Evolutionary conservation across 129 eudicot species (phyloP), one percentile per base, ranked within the genome.

Genomic region (Lactuca sativa): DNA sequence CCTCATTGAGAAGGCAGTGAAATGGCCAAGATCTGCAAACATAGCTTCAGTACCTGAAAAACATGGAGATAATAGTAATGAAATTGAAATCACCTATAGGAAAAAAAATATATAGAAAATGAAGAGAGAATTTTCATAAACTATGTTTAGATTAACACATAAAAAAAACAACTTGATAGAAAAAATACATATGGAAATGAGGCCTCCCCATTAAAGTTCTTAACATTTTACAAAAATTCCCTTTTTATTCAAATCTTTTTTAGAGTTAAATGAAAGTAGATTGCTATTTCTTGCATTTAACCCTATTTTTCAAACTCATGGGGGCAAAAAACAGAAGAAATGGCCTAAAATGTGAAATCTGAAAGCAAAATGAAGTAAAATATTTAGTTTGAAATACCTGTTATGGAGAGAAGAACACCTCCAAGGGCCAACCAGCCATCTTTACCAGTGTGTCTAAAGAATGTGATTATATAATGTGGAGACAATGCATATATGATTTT

Each of bases 21-120:
- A 95, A 66, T 87, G 97, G 74, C 99, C 99, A 21, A 93, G 86
- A 82, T 93, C 98, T 3, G 97, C 98, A 82, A 89, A 93, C 92
- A 90, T 93, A 17, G 98, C 90, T 82, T 93, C 98, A 33, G 95
- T 85, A 59, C 98, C 97, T 93, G 86, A 36, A 36, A 65, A 11
- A 44, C 4, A 54, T 60, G 54, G 38, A 70, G 66, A 76, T 30
- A 37, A 38, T 8, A 61, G 6, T n/a, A 36, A 6, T 61, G 31
- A 36, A 36, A 8, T 61, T 60, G 30, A 0, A 18, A 18, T 18
- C 21, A 18, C 21, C 21, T 18, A 18, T 18, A 18, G 21, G 0
- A n/a, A n/a, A n/a, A 21, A 21, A 21, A 21, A 25, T 0, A 25
- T 0, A 25, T 25, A 25, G 30, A 25, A 25, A 25, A 25, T 25